Evolutionary conservation across 1,139 yeast genomes (phyloP).

Genomic region (Scheffersomyces insectosa): DNA sequence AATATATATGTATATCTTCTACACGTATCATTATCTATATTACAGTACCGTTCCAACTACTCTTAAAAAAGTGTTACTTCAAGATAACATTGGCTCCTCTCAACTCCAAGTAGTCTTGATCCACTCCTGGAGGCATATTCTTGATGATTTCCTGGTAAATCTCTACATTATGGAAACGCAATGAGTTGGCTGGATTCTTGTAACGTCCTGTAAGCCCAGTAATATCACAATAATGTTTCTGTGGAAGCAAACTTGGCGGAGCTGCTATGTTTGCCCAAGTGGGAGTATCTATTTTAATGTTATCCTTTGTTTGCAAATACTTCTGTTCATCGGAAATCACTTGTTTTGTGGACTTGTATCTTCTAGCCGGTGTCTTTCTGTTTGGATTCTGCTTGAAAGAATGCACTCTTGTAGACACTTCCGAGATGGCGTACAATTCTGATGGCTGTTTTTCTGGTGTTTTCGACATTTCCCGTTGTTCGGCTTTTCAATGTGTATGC

Average conservation of each 20-base stretch:
- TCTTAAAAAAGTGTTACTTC: conserved; percentile 31
- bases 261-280: conserved; percentile 71
- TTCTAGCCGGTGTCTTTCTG: conserved; percentile 52
- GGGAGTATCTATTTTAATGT: conserved; percentile 47
- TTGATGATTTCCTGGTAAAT: conserved; percentile 76
- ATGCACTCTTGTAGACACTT: conserved; percentile 44
- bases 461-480: conserved; percentile 3
- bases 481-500: no score
- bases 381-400: conserved; percentile 55
- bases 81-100: conserved; percentile 87
- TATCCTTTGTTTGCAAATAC: conserved; percentile 47
- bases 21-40: background rate
- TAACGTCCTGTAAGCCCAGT: conserved; percentile 86
- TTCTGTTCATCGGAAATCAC: conserved; percentile 75
- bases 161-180: conserved; percentile 82
- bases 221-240: conserved; percentile 86
- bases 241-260: conserved; percentile 84
- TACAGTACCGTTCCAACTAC: background rate
- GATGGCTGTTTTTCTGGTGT: conserved; percentile 6
- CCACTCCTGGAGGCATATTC: conserved; percentile 85
- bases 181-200: conserved; percentile 72
- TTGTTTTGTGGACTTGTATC: conserved; percentile 79
- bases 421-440: conserved; percentile 39
- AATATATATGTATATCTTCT: background rate
- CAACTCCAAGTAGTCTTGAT: conserved; percentile 86